Percentiles rank a stretch among this genome's conserved stretches.
Conservation (phyloP, 768 basidiomycete species). For the Termitomyces eurrhizus region DNA sequence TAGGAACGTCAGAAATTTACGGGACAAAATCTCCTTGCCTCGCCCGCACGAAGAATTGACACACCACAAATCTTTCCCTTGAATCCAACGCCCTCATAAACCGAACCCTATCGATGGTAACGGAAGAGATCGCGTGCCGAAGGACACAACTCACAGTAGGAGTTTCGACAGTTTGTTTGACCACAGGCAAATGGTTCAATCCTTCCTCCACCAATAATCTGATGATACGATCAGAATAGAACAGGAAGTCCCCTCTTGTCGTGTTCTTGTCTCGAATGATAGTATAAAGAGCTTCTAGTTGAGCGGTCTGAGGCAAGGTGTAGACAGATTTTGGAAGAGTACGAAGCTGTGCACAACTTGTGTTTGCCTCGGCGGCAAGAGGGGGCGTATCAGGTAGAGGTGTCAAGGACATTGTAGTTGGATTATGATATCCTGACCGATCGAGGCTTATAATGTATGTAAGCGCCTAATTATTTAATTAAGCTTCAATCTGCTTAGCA, state of each 20-base stretch:
- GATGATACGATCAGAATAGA: conserved; percentile 93
- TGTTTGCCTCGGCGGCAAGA: conserved; percentile 27
- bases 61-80: conserved; percentile 97
- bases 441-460: not conserved
- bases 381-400: conserved; percentile 16
- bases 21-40: conserved; percentile 41
- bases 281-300: conserved; percentile 93
- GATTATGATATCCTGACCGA: not conserved
- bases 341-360: conserved; percentile 33
- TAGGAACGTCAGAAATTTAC: not conserved
- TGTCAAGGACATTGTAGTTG: conserved; percentile 14
- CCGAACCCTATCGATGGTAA: conserved; percentile 49
- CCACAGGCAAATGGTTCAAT: conserved; percentile 77
- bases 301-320: conserved; percentile 84
- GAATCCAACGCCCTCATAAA: conserved; percentile 90
- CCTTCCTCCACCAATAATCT: conserved; percentile 79
- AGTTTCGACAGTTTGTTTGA: conserved; percentile 73
- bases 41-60: conserved; percentile 90
- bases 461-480: too few relatives aligned
- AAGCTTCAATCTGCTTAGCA: too few relatives aligned
- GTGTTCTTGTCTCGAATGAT: conserved; percentile 91
- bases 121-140: not conserved
- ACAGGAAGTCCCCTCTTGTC: conserved; percentile 90
- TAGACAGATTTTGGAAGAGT: conserved; percentile 78
- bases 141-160: conserved; percentile 58